These are phyloP conservation scores for Taphrina sp. DNA, from an alignment of 1,139 yeast genomes.

Conservation along the genomic window DNA sequence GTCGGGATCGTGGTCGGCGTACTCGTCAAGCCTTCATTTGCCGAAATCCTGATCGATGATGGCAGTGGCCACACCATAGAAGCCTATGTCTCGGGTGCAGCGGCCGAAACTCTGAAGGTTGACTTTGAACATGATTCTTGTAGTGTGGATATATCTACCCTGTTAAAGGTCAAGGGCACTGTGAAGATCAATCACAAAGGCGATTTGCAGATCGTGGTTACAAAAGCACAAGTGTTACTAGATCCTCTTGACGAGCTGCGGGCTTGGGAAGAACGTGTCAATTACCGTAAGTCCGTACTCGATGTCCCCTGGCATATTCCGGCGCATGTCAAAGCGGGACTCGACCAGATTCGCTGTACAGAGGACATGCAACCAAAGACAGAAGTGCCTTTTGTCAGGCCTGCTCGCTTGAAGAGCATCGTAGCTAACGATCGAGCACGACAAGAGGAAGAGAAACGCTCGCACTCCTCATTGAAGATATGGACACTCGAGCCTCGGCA, in stretches of 20 bases:
- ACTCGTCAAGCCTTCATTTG: conserved; percentile 3
- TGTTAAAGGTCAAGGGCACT: conserved; percentile 29
- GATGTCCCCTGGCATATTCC: conserved; percentile 26
- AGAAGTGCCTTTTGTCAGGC: neutral
- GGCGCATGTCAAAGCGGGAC: no score
- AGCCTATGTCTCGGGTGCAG: neutral
- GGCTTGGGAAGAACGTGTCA: conserved; percentile 33
- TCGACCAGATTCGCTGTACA: neutral
- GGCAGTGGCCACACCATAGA: conserved; percentile 31
- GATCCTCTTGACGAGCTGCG: conserved; percentile 19
- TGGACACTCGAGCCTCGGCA: neutral
- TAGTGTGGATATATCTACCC: conserved; percentile 24
- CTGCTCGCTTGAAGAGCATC: neutral
- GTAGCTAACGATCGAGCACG: neutral
- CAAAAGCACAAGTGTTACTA: conserved; percentile 9
- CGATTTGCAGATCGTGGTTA: conserved; percentile 17
- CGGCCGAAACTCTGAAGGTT: conserved; percentile 2
- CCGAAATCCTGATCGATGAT: conserved; percentile 30
- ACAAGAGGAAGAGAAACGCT: neutral
- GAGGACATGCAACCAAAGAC: neutral
- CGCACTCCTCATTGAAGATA: neutral
- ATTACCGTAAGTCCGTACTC: conserved; percentile 11
- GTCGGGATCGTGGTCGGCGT: conserved; percentile 33
- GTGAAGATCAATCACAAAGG: neutral
- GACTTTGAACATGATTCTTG: conserved; percentile 3